Percentiles rank a stretch among this genome's conserved stretches.
Evolutionary conservation across 352 stramenopile genomes (phyloP).

Genomic region (Aphanomyces astaci): DNA sequence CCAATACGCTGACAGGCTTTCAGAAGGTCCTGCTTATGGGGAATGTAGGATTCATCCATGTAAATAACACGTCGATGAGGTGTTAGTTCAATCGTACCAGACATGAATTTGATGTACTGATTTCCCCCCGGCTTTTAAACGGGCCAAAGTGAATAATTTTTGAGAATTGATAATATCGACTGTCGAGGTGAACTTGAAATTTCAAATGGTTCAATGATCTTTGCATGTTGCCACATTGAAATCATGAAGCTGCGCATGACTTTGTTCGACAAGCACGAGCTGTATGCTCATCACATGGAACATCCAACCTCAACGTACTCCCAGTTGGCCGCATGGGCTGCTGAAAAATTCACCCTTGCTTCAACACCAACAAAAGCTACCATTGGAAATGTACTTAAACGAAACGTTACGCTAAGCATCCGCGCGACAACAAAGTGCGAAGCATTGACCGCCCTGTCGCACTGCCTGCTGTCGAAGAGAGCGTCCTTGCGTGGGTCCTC

Average conservation of each 20-base stretch:
- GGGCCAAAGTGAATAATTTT: neutral
- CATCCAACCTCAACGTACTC: neutral
- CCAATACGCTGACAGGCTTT: no score
- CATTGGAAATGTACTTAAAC: neutral
- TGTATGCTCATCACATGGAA: neutral
- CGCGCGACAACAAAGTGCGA: neutral
- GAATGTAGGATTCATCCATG: no score
- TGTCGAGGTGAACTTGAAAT: neutral
- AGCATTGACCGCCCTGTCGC: neutral
- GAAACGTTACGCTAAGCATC: neutral
- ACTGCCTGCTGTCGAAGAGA: neutral
- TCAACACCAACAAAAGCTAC: neutral
- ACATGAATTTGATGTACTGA: no score
- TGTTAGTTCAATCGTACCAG: no score
- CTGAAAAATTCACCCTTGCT: neutral
- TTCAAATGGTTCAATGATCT: neutral
- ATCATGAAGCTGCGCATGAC: neutral
- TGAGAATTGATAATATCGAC: neutral
- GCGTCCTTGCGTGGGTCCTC: neutral
- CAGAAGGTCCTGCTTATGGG: no score
- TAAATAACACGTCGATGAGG: no score
- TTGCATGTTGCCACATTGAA: neutral
- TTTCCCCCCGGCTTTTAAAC: neutral
- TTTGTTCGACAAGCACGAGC: neutral
- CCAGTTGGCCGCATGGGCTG: neutral